Evolutionary conservation across 306 rosid species (phyloP), one percentile per base, ranked within the genome.

Genomic region (Astragalus glycyphyllos): DNA sequence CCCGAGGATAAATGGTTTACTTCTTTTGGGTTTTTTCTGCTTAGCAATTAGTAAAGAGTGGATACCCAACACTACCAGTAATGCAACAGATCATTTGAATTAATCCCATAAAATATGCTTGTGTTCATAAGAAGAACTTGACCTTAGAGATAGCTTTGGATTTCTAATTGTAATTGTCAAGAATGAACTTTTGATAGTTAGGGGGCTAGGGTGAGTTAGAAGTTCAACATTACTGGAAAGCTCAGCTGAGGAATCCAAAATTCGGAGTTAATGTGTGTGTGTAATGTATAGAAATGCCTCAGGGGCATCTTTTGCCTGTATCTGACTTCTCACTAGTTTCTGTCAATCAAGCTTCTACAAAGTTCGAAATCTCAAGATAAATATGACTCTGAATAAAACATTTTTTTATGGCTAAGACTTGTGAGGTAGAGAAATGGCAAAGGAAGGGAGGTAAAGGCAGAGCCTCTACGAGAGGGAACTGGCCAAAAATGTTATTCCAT

Each of bases 381-480:
- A 34, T 34, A 34, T 34, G 38, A 34, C 23, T 20, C 38, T 34
- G 38, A 34, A 35, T 10, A 60, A 11, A 8, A 59, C 7, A 59
- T 20, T 60, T 38, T 38, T 60, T 40, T 38, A 15, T 15, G 7
- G 16, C 53, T 5, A 8, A 12, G 12, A 26, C 10, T 3, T 65
- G 45, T 14, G 14, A 13, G 23, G 29, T 46, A 13, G 14, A 65
- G 20, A 42, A 54, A 31, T 11, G 23, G 23, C 23, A 20, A 29
- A 29, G 57, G 15, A 56, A n/a, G 14, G 58, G 57, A 65, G 23
- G 23, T 20, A 20, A 20, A 20, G 23, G 23, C 23, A 47, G 32
- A 46, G 13, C 32, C 41, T 64, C 55, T 64, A 26, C n/a, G 70
- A 65, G 26, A 64, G 41, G 54, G 38, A 48, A 35, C 20, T 16